phyloP scores from a whole-genome alignment of 768 basidiomycete genomes.

The Gelatoporia subvermispora region DNA sequence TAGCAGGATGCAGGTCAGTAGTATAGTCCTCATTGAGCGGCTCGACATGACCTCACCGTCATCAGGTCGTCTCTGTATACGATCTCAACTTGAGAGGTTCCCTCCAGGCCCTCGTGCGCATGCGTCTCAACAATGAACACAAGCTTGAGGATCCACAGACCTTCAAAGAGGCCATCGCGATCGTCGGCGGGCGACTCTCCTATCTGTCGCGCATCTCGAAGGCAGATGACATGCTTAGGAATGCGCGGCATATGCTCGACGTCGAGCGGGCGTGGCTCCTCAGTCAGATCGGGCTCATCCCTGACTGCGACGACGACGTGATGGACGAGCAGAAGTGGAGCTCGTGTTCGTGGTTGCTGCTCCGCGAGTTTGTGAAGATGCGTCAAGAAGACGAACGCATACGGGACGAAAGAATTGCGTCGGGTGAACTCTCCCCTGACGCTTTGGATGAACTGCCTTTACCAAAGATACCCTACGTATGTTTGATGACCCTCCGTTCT shows the following conservation, averaged over 20 bases:
- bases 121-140: conserved; percentile 41
- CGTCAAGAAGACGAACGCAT: conserved; percentile 45
- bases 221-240: conserved; percentile 53
- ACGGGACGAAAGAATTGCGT: conserved; percentile 34
- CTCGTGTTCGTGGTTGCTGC: conserved; percentile 75
- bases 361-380: conserved; percentile 66
- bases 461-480: conserved; percentile 61
- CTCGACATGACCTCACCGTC: not conserved
- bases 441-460: conserved; percentile 43
- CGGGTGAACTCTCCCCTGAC: conserved; percentile 28
- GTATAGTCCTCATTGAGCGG: not conserved
- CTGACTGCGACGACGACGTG: conserved; percentile 79
- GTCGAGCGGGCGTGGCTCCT: conserved; percentile 78
- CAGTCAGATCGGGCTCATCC: conserved; percentile 76
- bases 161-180: conserved; percentile 44
- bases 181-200: conserved; percentile 77
- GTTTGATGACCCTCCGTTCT: conserved; percentile 12
- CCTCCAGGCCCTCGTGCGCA: conserved; percentile 46
- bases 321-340: conserved; percentile 93
- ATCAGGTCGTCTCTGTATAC: conserved; percentile 62
- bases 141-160: conserved; percentile 30
- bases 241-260: conserved; percentile 61
- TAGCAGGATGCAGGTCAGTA: conserved; percentile 65
- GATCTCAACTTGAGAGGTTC: conserved; percentile 64
- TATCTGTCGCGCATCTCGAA: conserved; percentile 66